Percentiles rank a stretch among this genome's conserved stretches.
These are phyloP conservation scores for Ascochyta clinopodiicola DNA, from an alignment of 2,329 filamentous ascomycete species.

Conservation along the genomic window DNA sequence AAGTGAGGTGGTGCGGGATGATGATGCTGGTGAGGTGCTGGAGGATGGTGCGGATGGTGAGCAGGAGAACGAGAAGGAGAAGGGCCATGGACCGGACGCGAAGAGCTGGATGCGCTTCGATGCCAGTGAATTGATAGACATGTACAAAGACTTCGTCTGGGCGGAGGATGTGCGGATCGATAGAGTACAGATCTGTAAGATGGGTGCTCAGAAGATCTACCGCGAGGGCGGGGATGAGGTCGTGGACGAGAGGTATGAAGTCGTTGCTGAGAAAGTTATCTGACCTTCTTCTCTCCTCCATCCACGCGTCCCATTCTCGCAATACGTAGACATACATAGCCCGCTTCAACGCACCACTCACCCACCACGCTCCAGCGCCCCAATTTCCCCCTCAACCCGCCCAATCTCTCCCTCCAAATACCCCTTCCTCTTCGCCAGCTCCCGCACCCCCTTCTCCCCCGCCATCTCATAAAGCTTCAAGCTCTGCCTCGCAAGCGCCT, in stretches of 20 bases:
- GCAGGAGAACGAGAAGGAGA: constrained; percentile 4
- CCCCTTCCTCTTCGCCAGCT: constrained; percentile 50
- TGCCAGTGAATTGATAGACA: constrained; percentile 52
- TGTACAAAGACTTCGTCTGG: constrained; percentile 73
- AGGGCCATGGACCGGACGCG: constrained; percentile 17
- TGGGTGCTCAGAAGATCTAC: constrained; percentile 76
- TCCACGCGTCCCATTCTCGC: background rate
- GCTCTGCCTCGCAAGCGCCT: constrained; percentile 40
- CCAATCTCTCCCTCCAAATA: constrained; percentile 44
- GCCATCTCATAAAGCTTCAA: constrained; percentile 47
- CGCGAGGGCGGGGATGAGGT: constrained; percentile 53
- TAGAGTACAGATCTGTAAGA: constrained; percentile 78
- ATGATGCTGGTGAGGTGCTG: background rate
- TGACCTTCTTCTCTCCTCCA: background rate
- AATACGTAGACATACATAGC: background rate
- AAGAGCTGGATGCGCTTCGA: constrained; percentile 51
- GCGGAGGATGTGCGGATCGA: constrained; percentile 71
- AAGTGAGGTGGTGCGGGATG: background rate
- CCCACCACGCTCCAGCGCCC: constrained; percentile 29
- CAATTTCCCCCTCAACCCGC: constrained; percentile 42
- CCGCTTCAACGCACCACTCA: constrained; percentile 1
- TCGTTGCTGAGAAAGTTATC: constrained; percentile 50
- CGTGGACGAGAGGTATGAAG: constrained; percentile 60
- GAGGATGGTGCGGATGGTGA: constrained; percentile 7
- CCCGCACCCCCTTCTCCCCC: constrained; percentile 46